Conservation (phyloP, 1,284 basidiomycete species). For the Moesziomyces antarcticus region DNA sequence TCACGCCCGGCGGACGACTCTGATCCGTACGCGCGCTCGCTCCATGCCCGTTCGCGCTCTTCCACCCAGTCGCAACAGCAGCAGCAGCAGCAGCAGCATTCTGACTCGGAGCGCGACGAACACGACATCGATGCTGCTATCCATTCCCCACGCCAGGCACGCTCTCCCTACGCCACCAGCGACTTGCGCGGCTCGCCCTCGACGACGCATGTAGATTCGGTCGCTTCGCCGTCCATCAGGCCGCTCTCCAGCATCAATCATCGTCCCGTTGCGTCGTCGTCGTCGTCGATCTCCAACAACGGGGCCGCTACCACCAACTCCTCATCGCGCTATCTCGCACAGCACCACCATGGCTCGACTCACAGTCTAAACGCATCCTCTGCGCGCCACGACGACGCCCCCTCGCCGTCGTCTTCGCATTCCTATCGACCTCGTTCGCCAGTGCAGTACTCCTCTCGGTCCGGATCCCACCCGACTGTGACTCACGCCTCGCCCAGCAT, state of each 20-base stretch:
- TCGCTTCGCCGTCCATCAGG: slow-evolving; percentile 15
- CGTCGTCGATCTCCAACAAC: slow-evolving; percentile 4
- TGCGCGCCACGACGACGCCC: slow-evolving; percentile 6
- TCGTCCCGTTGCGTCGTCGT: slow-evolving; percentile 6
- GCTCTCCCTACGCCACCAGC: slow-evolving; percentile 35
- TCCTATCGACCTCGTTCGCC: slow-evolving; percentile 24
- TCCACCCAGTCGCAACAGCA: slow-evolving; percentile 23
- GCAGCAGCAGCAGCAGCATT: slow-evolving; percentile 25
- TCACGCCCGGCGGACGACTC: slow-evolving; percentile 5
- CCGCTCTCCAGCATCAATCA: slow-evolving; percentile 15
- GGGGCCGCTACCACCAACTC: not conserved
- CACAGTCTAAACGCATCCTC: slow-evolving; percentile 7
- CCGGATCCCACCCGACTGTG: slow-evolving; percentile 10
- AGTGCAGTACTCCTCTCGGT: slow-evolving; percentile 1
- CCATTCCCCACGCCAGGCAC: slow-evolving; percentile 31
- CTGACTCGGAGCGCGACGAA: slow-evolving; percentile 22
- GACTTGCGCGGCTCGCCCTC: slow-evolving; percentile 38
- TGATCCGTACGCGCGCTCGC: slow-evolving; percentile 13
- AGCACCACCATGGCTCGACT: slow-evolving; percentile 27
- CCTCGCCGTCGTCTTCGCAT: slow-evolving; percentile 13
- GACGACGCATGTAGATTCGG: slow-evolving; percentile 4
- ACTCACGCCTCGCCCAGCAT: slow-evolving; percentile 1
- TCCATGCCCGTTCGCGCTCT: slow-evolving; percentile 30
- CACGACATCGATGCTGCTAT: slow-evolving; percentile 15
- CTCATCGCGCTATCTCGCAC: slow-evolving; percentile 15